A percentile compares a stretch with the other conserved stretches of the same genome.
These are phyloP conservation scores for Cercospora sp. DNA, from an alignment of 2,329 filamentous ascomycete genomes.

Conservation along the genomic window DNA sequence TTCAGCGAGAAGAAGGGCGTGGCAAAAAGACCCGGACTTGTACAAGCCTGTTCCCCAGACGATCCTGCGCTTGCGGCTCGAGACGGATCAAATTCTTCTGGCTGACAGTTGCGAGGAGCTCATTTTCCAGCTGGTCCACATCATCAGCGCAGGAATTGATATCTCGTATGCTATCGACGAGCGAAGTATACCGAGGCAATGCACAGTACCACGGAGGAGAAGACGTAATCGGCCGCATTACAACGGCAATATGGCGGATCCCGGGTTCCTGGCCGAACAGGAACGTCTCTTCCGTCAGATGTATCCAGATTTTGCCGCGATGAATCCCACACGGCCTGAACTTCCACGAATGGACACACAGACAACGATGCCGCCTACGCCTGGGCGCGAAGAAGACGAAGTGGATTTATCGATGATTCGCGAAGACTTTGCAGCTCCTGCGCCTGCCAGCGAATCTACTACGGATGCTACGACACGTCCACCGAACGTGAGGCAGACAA, in stretches of 20 bases:
- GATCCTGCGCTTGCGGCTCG: slow-evolving; percentile 69
- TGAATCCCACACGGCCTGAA: slow-evolving; percentile 9
- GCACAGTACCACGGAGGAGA: slow-evolving; percentile 49
- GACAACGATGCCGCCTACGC: slow-evolving; percentile 21
- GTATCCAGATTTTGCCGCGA: slow-evolving; percentile 46
- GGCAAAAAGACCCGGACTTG: slow-evolving; percentile 49
- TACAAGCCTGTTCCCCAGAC: slow-evolving; percentile 54
- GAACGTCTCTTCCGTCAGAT: slow-evolving; percentile 50
- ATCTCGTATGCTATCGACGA: slow-evolving; percentile 71
- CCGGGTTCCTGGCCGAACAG: slow-evolving; percentile 49
- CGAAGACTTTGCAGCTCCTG: slow-evolving; percentile 32
- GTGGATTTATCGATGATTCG: slow-evolving; percentile 38
- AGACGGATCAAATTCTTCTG: slow-evolving; percentile 72
- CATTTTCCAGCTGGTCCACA: slow-evolving; percentile 69
- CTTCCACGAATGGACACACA: slow-evolving; percentile 14
- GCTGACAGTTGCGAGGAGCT: slow-evolving; percentile 64
- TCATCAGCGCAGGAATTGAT: slow-evolving; percentile 70
- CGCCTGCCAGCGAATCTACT: slow-evolving; percentile 5
- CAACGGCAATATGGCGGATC: slow-evolving; percentile 38
- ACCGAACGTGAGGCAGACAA: slow-evolving; percentile 29
- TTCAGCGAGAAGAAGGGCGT: slow-evolving; percentile 42
- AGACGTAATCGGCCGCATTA: slow-evolving; percentile 37
- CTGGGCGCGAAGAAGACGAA: slow-evolving; percentile 39
- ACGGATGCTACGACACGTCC: slow-evolving; percentile 24
- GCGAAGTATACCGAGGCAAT: slow-evolving; percentile 51